Evolutionary conservation across 768 basidiomycete genomes (phyloP), one percentile per base, ranked within the genome.

Genomic region (Lactarius quietus): DNA sequence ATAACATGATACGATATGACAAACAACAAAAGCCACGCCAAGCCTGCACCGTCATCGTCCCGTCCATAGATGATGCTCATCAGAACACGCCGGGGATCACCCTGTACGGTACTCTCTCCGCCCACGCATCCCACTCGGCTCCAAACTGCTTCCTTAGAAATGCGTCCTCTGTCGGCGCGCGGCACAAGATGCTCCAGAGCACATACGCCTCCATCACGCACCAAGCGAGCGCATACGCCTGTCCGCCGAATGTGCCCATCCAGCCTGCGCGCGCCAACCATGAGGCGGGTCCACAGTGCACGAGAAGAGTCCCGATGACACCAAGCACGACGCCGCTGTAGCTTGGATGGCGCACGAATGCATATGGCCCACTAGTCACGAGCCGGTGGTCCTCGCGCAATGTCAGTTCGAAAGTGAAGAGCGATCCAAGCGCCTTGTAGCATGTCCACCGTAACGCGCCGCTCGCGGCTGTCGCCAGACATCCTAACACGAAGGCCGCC

Each of bases 311-410:
- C 51, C 70, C 70, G 26, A 57, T 23, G 20, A 70, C 48, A 41
- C 59, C 69, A 31, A 70, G 69, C 36, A 70, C 57, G 10, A 62
- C 41, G 10, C 69, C 69, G 56, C 61, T 63, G 63, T 72, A 72
- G 56, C 64, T 65, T 23, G 72, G 72, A 35, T 72, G 72, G 35
- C 72, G 71, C 31, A 72, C 72, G 36, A 61, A 66, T 18, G 53
- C 28, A 35, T 72, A 72, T 15, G 72, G 72, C 18, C 69, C 71
- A 18, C 43, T 20, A 31, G 71, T 72, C 36, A 72, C 65, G n/a
- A 72, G 69, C 43, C 62, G 61, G 39, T 72, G 72, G 20, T 62
- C 51, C 48, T 56, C 57, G 29, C 69, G 69, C 28, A 72, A 12
- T 1, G 67, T 53, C 28, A 70, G 41, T 41, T 70, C 69, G 35